A percentile compares a stretch with the other conserved stretches of the same genome.
These are phyloP conservation scores for Neurospora sp. DNA, from an alignment of 495 filamentous ascomycete species.

Conservation along the genomic window DNA sequence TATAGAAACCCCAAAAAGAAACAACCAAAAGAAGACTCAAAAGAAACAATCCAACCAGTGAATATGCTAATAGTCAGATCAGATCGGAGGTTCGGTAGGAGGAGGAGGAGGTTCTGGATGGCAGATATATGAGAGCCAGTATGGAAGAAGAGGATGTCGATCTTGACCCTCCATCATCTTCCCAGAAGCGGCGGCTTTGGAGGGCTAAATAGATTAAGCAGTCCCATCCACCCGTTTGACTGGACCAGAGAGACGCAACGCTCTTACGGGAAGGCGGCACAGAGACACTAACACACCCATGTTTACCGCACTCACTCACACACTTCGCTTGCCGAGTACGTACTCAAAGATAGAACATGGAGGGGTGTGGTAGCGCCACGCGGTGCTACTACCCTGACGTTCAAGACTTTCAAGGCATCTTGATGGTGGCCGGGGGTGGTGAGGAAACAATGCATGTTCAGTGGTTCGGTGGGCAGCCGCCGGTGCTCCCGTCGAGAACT, in stretches of 20 bases:
- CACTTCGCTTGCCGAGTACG: background rate
- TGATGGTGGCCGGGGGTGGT: background rate
- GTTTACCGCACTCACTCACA: background rate
- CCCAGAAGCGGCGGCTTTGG: background rate
- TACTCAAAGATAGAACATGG: slow-evolving; percentile 5
- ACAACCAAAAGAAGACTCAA: slow-evolving; percentile 12
- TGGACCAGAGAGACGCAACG: background rate
- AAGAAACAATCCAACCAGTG: slow-evolving; percentile 2
- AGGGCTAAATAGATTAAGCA: background rate
- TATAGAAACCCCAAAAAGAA: background rate
- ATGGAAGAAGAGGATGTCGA: background rate
- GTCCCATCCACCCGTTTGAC: background rate
- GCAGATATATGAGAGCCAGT: slow-evolving; percentile 1
- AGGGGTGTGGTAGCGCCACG: background rate
- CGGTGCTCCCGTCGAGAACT: slow-evolving; percentile 1
- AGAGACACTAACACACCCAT: background rate
- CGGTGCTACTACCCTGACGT: background rate
- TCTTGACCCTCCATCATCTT: background rate
- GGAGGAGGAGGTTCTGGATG: slow-evolving; percentile 22
- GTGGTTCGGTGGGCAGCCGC: slow-evolving; percentile 12
- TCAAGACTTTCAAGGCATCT: background rate
- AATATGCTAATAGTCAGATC: background rate
- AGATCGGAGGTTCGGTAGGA: slow-evolving; percentile 15
- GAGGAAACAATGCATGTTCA: background rate
- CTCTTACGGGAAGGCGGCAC: background rate